phyloP scores from a whole-genome alignment of 202 grass and related monocot genomes.

The Saccharum hybrid region DNA sequence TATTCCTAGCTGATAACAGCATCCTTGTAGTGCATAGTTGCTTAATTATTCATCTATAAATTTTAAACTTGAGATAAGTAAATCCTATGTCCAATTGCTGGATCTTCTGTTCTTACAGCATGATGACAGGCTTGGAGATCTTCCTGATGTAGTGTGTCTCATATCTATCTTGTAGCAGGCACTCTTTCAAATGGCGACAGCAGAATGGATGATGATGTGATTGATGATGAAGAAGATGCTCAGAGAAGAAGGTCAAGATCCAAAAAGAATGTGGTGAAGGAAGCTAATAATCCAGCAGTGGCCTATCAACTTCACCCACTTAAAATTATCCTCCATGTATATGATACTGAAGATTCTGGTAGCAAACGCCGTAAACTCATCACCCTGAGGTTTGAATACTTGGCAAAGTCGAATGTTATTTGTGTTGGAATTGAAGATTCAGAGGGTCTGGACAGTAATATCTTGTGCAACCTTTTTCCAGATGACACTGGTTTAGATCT shows the following conservation, averaged over 20 bases:
- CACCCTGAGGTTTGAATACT: slow-evolving; percentile 76
- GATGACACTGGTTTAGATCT: slow-evolving; percentile 92
- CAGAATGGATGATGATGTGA: slow-evolving; percentile 82
- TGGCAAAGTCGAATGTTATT: slow-evolving; percentile 88
- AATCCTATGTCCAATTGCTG: background rate
- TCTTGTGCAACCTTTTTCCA: slow-evolving; percentile 96
- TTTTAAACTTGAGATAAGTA: slow-evolving; percentile 7
- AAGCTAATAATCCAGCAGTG: slow-evolving; percentile 64
- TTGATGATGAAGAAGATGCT: slow-evolving; percentile 91
- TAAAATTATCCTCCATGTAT: slow-evolving; percentile 75
- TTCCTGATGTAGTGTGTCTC: slow-evolving; percentile 31
- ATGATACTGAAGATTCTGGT: slow-evolving; percentile 69
- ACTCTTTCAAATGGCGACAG: slow-evolving; percentile 59
- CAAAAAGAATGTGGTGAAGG: slow-evolving; percentile 71
- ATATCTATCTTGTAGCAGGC: slow-evolving; percentile 50
- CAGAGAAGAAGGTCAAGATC: slow-evolving; percentile 93
- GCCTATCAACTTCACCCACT: slow-evolving; percentile 85
- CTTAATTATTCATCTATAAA: slow-evolving; percentile 23
- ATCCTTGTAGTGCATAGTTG: slow-evolving; percentile 8
- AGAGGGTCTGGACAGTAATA: slow-evolving; percentile 68
- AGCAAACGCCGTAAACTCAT: slow-evolving; percentile 59
- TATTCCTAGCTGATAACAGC: background rate
- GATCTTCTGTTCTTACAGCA: background rate
- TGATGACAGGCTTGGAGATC: background rate
- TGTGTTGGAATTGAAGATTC: slow-evolving; percentile 86